Evolutionary conservation across 2,329 filamentous ascomycete species (phyloP).

Genomic region (Raffaelea ambrosiae): DNA sequence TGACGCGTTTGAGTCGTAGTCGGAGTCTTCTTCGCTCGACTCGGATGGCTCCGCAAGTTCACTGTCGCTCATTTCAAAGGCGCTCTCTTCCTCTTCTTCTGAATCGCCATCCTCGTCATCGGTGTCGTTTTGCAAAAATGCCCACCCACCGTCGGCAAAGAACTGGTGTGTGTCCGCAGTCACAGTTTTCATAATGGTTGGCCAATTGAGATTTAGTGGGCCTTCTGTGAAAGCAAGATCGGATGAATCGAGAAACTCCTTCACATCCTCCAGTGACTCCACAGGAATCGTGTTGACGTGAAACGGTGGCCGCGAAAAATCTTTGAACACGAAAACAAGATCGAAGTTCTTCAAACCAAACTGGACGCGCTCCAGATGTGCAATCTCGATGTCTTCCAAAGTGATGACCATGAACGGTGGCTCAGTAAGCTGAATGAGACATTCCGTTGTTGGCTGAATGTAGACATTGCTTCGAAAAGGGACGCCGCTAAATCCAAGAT

Average conservation of each 20-base stretch:
- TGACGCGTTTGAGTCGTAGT: slow-evolving; percentile 84
- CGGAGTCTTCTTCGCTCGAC: slow-evolving; percentile 72
- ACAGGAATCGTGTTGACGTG: slow-evolving; percentile 99
- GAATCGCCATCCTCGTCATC: slow-evolving; percentile 73
- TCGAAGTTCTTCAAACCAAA: slow-evolving; percentile 99
- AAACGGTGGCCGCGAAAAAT: slow-evolving; percentile 80
- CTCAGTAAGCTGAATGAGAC: slow-evolving; percentile 91
- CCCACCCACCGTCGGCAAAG: slow-evolving; percentile 93
- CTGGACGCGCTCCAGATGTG: slow-evolving; percentile 89
- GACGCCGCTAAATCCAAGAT: slow-evolving; percentile 94
- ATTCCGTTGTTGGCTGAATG: slow-evolving; percentile 93
- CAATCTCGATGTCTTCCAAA: slow-evolving; percentile 90
- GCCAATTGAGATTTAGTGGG: slow-evolving; percentile 96
- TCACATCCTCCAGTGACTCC: slow-evolving; percentile 87
- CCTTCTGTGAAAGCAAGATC: slow-evolving; percentile 93
- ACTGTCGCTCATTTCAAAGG: slow-evolving; percentile 82
- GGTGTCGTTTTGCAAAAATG: slow-evolving; percentile 78
- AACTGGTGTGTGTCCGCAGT: slow-evolving; percentile 89
- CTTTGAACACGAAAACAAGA: slow-evolving; percentile 96
- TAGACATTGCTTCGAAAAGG: slow-evolving; percentile 93
- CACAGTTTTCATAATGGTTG: slow-evolving; percentile 98
- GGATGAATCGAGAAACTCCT: slow-evolving; percentile 94
- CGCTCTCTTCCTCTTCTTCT: slow-evolving; percentile 81
- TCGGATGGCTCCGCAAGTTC: slow-evolving; percentile 78
- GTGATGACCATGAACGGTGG: slow-evolving; percentile 95